phyloP scores from a whole-genome alignment of 73 alveolate species.

The Urostyla sp. region DNA sequence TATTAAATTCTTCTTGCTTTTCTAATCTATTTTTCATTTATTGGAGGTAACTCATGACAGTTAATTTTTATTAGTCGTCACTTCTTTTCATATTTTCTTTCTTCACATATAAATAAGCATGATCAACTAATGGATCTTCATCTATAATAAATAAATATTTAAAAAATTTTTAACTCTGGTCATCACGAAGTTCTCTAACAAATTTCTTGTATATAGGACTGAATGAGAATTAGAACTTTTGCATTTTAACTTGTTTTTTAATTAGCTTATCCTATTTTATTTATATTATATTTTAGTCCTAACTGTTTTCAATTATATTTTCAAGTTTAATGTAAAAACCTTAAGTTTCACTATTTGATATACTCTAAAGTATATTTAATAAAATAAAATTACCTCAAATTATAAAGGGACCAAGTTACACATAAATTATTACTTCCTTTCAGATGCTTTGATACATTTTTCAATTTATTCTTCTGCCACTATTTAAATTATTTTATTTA shows the following conservation, averaged over 20 bases:
- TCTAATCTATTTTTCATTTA: conserved; percentile 21
- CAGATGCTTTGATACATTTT: conserved; percentile 27
- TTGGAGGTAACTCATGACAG: conserved; percentile 47
- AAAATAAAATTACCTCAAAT: too few species aligned
- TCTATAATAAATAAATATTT: background rate
- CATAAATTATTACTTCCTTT: conserved; percentile 1
- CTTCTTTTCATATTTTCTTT: conserved; percentile 16
- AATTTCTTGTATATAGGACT: conserved; percentile 45
- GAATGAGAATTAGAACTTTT: conserved; percentile 42
- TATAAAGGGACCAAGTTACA: conserved; percentile 41
- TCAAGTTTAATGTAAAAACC: conserved; percentile 46
- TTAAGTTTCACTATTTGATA: conserved; percentile 1
- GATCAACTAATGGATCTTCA: conserved; percentile 23
- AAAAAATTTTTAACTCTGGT: conserved; percentile 34
- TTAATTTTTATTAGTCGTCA: conserved; percentile 17
- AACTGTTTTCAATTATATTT: background rate
- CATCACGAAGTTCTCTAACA: conserved; percentile 62
- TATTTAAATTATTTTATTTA: too few species aligned
- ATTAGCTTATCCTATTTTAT: background rate
- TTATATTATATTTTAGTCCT: background rate
- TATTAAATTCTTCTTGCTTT: conserved; percentile 13
- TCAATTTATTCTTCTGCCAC: background rate
- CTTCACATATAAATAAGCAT: conserved; percentile 7
- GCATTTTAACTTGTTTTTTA: conserved; percentile 10
- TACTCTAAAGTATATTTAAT: too few species aligned